phyloP scores from a whole-genome alignment of 805 yeast genomes.

The Geotrichum ghanense region DNA sequence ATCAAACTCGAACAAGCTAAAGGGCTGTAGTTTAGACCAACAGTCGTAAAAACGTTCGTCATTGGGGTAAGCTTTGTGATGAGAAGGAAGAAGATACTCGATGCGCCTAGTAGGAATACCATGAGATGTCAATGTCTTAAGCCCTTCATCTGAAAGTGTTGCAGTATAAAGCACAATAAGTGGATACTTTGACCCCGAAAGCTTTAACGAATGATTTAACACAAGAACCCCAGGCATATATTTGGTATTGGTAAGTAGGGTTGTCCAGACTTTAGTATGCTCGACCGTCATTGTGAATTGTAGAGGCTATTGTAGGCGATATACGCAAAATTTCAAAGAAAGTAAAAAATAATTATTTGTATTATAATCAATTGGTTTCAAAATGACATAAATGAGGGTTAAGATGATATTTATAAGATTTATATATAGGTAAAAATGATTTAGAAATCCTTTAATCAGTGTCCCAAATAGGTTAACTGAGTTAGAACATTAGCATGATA shows the following conservation, averaged over 20 bases:
- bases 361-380: too few relatives aligned
- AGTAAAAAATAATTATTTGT: too few relatives aligned
- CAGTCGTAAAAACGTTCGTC: slow-evolving; percentile 49
- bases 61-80: slow-evolving; percentile 33
- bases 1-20: slow-evolving; percentile 38
- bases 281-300: not conserved
- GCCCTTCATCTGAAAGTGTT: slow-evolving; percentile 33
- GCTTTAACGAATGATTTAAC: slow-evolving; percentile 35
- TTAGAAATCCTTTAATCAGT: too few relatives aligned
- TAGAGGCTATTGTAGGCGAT: too few relatives aligned
- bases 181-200: slow-evolving; percentile 36
- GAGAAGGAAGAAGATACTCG: slow-evolving; percentile 33
- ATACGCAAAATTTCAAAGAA: too few relatives aligned
- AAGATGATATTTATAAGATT: too few relatives aligned
- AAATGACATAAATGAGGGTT: too few relatives aligned
- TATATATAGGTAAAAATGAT: too few relatives aligned
- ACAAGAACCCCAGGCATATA: slow-evolving; percentile 43
- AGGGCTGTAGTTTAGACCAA: slow-evolving; percentile 51
- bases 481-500: not conserved
- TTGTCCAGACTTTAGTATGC: slow-evolving; percentile 36
- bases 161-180: slow-evolving; percentile 44
- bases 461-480: too few relatives aligned
- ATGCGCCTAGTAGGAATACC: slow-evolving; percentile 33
- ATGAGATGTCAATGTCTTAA: slow-evolving; percentile 28
- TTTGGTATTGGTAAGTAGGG: slow-evolving; percentile 40